Percentiles rank a stretch among this genome's conserved stretches.
Evolutionary conservation across 129 eudicot species (phyloP).

Genomic region (Apium graveolens): DNA sequence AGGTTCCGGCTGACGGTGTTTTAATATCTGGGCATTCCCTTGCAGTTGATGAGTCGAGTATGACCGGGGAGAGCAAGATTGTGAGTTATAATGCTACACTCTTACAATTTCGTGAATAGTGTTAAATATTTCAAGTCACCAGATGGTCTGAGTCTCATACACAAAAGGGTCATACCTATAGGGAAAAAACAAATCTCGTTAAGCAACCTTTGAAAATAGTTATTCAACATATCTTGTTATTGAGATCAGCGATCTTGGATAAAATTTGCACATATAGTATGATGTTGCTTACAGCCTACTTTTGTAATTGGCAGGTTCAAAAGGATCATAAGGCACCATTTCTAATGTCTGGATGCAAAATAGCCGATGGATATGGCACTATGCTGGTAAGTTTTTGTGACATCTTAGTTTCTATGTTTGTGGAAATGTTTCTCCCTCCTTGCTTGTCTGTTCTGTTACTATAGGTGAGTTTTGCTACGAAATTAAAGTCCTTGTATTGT

Average conservation of each 20-base stretch:
- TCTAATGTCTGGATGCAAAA: conserved; percentile 96
- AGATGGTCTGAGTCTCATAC: neutral
- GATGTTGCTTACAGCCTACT: conserved; percentile 2
- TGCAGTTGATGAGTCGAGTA: conserved; percentile 88
- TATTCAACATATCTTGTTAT: neutral
- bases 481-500: neutral
- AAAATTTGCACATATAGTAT: conserved; percentile 1
- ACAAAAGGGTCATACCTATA: neutral
- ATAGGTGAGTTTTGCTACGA: neutral
- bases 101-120: neutral
- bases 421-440: neutral
- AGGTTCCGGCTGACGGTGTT: conserved; percentile 97
- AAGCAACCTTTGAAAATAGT: neutral
- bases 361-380: conserved; percentile 97
- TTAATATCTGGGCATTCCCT: conserved; percentile 80
- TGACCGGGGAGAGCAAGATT: conserved; percentile 98
- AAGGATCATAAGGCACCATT: conserved; percentile 76
- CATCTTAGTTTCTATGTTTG: neutral
- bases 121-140: neutral
- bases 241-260: neutral
- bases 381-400: conserved; percentile 59
- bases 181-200: neutral
- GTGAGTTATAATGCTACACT: conserved; percentile 28
- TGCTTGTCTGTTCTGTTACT: neutral
- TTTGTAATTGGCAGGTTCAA: conserved; percentile 38